Base-by-base conservation (phyloP, 148 eudicot genomes). In the Oxyria digyna region DNA sequence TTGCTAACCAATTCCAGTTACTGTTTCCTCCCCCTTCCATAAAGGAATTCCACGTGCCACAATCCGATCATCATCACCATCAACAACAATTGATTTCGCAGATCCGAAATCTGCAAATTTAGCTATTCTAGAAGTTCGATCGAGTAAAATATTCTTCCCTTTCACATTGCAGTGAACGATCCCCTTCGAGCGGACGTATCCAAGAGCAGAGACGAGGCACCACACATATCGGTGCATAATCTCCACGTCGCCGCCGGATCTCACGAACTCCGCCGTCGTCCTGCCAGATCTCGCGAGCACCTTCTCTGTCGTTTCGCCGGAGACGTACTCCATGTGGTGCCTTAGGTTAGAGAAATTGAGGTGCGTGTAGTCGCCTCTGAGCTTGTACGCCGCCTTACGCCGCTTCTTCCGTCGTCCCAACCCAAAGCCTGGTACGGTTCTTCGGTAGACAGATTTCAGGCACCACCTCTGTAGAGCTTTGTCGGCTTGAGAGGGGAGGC, bases 101-200 rank as follows among this genome's bases (percentile, higher is more conserved):
- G 96, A 79, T 0, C 97, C 97, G 72, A 91, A 91, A 77, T 91
- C 96, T 5, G 90, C 79, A 0, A 91, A 79, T 66, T 91, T 91
- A 0, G 85, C 97, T 6, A 66, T 59, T 8, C 86, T 73, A 0
- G 41, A 67, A 1, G 63, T 0, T 66, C 63, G 54, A n/a, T 8
- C 81, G 82, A 35, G 87, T 13, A 24, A 87, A 0, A 91, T 78
- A 72, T 91, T 91, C 55, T 74, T 75, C 14, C 92, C 92, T 69
- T 91, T 91, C 5, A 91, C 85, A 67, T 91, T 96, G 54, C 97
- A 81, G 71, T 91, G 97, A 2, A 85, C 88, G 31, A 88, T 70
- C 32, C 85, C 84, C 15, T 35, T 62, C 0, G 76, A 40, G 67
- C 88, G 96, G 18, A 86, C 76, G 68, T 79, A 67, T 10, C 23